Percentiles rank a stretch among this genome's conserved stretches.
phyloP scores from a whole-genome alignment of 2,329 filamentous ascomycete genomes.

The Diaporthe aspalathi region DNA sequence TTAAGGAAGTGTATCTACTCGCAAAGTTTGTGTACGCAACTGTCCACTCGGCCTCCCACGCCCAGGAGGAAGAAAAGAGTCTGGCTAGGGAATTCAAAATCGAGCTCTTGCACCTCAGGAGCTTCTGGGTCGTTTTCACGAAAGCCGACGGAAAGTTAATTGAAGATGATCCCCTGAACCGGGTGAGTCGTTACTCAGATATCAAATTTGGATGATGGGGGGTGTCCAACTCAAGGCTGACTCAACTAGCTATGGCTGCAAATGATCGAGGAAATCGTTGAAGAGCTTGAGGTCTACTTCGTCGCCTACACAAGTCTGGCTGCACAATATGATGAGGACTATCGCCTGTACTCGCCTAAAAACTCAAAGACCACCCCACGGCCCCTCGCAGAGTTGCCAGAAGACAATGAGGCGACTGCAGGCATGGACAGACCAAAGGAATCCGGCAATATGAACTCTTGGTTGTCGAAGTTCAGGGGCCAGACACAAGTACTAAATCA shows the following conservation, averaged over 20 bases:
- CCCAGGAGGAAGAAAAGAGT: background rate
- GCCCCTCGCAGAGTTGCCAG: background rate
- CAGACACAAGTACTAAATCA: background rate
- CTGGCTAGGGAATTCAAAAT: background rate
- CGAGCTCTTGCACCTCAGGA: background rate
- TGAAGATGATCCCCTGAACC: background rate
- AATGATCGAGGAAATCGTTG: background rate
- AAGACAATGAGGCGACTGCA: background rate
- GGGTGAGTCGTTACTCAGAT: background rate
- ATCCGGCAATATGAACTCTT: background rate
- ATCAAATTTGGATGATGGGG: background rate
- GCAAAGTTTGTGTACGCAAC: background rate
- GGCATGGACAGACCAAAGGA: background rate
- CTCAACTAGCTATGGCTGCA: background rate
- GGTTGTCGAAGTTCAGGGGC: background rate
- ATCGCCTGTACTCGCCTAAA: background rate
- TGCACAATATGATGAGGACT: background rate
- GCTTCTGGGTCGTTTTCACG: background rate
- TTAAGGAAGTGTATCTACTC: background rate
- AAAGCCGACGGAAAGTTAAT: background rate
- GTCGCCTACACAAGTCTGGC: background rate
- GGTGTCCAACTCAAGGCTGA: background rate
- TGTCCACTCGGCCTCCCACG: background rate
- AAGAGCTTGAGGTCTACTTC: background rate
- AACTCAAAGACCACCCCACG: background rate